Percentiles rank a stretch among this genome's conserved stretches.
Conservation (phyloP, 1,284 basidiomycete species). For the Phylloporus gajari region DNA sequence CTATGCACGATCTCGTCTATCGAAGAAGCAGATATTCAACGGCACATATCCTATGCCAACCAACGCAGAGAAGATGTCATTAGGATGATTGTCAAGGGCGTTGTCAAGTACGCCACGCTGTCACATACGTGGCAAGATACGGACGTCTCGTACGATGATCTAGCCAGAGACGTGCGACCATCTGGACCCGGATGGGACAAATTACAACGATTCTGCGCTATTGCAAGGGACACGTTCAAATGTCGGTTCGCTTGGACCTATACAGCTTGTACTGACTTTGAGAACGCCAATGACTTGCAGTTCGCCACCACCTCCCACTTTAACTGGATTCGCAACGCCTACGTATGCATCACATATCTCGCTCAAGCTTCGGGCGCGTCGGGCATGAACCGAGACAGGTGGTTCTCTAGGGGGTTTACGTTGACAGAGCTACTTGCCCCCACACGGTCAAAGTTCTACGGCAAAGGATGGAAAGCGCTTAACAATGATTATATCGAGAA, state of each 20-base stretch:
- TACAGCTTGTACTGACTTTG: no score
- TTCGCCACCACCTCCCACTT: constrained; percentile 16
- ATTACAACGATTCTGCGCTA: constrained; percentile 18
- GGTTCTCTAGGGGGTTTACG: constrained; percentile 24
- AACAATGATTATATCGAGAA: constrained; percentile 26
- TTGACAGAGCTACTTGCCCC: constrained; percentile 28
- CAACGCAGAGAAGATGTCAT: constrained; percentile 37
- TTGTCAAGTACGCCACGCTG: constrained; percentile 33
- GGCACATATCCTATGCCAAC: constrained; percentile 37
- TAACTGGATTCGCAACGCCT: constrained; percentile 34
- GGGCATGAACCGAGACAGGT: constrained; percentile 18
- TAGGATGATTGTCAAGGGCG: constrained; percentile 29
- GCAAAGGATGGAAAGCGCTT: constrained; percentile 21
- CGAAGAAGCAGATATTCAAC: constrained; percentile 33
- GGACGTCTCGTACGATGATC: constrained; percentile 18
- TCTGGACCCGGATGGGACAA: constrained; percentile 27
- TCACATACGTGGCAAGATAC: constrained; percentile 28
- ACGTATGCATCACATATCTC: constrained; percentile 32
- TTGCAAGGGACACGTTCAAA: constrained; percentile 20
- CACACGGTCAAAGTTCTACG: constrained; percentile 28
- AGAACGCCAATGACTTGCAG: no score
- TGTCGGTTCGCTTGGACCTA: no score
- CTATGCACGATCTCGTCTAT: no score
- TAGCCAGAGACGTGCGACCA: constrained; percentile 8
- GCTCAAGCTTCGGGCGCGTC: constrained; percentile 9